Evolutionary conservation across 2,329 filamentous ascomycete genomes (phyloP).

Genomic region (Talaromyces sp.): DNA sequence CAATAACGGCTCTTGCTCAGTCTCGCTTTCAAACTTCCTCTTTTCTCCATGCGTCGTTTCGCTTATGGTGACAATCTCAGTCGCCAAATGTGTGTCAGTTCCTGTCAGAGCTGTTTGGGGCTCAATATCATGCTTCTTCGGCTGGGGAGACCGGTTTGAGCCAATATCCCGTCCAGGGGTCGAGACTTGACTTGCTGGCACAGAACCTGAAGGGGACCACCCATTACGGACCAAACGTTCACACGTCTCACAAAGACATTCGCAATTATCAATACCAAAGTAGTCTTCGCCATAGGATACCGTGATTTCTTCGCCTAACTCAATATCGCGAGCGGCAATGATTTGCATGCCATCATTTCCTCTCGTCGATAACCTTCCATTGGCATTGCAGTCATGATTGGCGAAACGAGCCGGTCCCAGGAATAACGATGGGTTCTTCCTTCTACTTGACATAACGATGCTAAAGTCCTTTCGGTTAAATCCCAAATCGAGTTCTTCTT

Average conservation of each 20-base stretch:
- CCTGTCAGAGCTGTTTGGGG: neutral
- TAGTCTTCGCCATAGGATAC: constrained; percentile 95
- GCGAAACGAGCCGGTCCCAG: constrained; percentile 93
- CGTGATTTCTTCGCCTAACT: constrained; percentile 88
- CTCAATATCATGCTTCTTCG: neutral
- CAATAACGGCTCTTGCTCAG: constrained; percentile 20
- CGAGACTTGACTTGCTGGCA: constrained; percentile 32
- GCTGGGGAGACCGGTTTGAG: neutral
- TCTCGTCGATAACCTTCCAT: constrained; percentile 79
- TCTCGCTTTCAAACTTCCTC: neutral
- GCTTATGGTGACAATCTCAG: neutral
- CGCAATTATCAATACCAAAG: constrained; percentile 91
- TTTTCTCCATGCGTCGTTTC: constrained; percentile 19
- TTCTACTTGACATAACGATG: constrained; percentile 89
- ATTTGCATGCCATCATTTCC: constrained; percentile 88
- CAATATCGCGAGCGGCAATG: constrained; percentile 76
- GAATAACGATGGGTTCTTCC: constrained; percentile 86
- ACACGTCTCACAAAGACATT: constrained; percentile 88
- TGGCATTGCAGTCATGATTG: constrained; percentile 94
- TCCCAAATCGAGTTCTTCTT: constrained; percentile 82
- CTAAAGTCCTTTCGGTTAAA: constrained; percentile 89
- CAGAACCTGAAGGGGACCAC: constrained; percentile 59
- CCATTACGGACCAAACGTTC: constrained; percentile 74
- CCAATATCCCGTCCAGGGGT: constrained; percentile 28
- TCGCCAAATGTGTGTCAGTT: no score